Conservation (phyloP, 2,329 filamentous ascomycete species). For the Graphium sp. region DNA sequence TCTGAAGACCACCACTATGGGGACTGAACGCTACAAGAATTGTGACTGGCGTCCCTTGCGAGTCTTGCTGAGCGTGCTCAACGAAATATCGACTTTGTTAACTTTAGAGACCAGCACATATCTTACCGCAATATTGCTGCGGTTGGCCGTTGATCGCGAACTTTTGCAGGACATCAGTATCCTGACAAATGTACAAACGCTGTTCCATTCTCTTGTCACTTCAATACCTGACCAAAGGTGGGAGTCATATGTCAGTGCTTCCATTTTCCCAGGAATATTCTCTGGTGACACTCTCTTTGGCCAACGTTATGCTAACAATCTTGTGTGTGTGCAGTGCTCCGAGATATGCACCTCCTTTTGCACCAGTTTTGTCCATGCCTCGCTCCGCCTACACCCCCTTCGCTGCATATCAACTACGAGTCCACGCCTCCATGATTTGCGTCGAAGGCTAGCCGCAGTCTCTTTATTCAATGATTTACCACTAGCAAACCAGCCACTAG, state of each 20-base stretch:
- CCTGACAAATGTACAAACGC: conserved; percentile 23
- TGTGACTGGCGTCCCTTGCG: conserved; percentile 27
- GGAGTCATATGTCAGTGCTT: too few relatives aligned
- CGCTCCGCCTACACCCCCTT: conserved; percentile 40
- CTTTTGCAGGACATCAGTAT: conserved; percentile 12
- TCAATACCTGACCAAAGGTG: too few relatives aligned
- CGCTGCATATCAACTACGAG: conserved; percentile 37
- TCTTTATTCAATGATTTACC: conserved; percentile 38
- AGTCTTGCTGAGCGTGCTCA: conserved; percentile 24
- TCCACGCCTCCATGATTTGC: conserved; percentile 36
- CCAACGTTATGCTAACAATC: neutral
- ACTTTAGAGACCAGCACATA: conserved; percentile 16
- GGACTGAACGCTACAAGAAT: conserved; percentile 10
- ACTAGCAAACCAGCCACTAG: conserved; percentile 21
- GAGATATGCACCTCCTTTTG: conserved; percentile 15
- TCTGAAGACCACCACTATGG: conserved; percentile 11
- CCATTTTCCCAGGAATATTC: too few relatives aligned
- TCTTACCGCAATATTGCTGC: conserved; percentile 28
- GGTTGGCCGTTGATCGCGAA: conserved; percentile 31
- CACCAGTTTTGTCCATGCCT: conserved; percentile 24
- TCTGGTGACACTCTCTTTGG: too few relatives aligned
- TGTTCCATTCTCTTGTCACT: too few relatives aligned
- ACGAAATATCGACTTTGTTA: conserved; percentile 17
- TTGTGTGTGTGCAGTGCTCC: neutral
- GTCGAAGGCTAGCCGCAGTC: conserved; percentile 47